Evolutionary conservation across 371 early-diverging fungal species (phyloP), one percentile per base, ranked within the genome.

Genomic region (Quaeritorhiza haematococci): DNA sequence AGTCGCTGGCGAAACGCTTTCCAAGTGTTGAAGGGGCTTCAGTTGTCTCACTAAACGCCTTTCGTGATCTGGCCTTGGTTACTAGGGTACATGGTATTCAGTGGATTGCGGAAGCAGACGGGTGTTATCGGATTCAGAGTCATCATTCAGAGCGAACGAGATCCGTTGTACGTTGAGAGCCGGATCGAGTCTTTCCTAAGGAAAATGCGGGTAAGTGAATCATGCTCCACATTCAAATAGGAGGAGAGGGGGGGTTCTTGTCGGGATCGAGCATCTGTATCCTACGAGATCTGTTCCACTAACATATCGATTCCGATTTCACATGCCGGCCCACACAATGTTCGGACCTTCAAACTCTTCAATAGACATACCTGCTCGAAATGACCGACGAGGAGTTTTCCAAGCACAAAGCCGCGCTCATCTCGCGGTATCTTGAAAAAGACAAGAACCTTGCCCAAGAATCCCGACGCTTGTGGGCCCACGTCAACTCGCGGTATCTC

Each of bases 101-200:
- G 85, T 61, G 87, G 86, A 23, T 73, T 84, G 10, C 78, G 86
- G 30, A 82, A 76, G 54, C 81, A 79, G 32, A 72, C 84, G 0
- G 83, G 84, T 0, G 71, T 74, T 1, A 73, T 84, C 59, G 89
- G 90, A 2, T 64, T 89, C 51, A 78, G 89, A 0, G 74, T 95
- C 51, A 79, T 93, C 32, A 66, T 96, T 15, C 94, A 96, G 61
- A 90, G 92, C 57, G 94, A 93, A 64, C 69, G 82, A 4, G 87
- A 87, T 46, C 91, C 97, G 0, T 69, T 82, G n/a, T 89, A 87
- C 65, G 72, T 94, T 33, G 88, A 92, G 59, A 72, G 75, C 51
- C 81, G 95, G 26, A 87, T 95, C 53, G 88, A 89, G 56, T 70
- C 68, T 32, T 96, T 94, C 64, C 63, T 93, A 62, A 62, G 65